Percentiles rank a stretch among this genome's conserved stretches.
Conservation (phyloP, 371 early-diverging fungal genomes). For the Rhizopus sp. region DNA sequence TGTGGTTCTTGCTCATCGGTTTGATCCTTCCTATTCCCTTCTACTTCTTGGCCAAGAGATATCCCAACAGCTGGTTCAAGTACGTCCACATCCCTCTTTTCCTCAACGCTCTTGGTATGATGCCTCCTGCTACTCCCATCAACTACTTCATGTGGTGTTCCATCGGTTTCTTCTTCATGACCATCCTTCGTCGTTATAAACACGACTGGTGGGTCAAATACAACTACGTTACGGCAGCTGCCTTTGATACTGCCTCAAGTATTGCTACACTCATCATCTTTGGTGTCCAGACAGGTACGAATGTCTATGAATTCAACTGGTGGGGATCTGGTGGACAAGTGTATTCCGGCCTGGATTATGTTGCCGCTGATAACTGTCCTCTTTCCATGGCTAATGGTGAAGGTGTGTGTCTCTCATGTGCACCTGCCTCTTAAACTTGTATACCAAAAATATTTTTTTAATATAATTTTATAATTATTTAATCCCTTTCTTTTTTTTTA, state of each 20-base stretch:
- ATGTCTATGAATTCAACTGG: slow-evolving; percentile 30
- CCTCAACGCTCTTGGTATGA: slow-evolving; percentile 65
- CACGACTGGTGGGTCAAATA: slow-evolving; percentile 71
- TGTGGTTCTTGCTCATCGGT: slow-evolving; percentile 69
- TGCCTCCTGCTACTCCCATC: slow-evolving; percentile 67
- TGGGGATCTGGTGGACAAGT: slow-evolving; percentile 39
- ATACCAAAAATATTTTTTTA: no score
- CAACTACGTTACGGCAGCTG: slow-evolving; percentile 76
- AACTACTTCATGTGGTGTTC: slow-evolving; percentile 66
- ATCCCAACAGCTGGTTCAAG: slow-evolving; percentile 57
- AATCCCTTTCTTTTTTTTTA: no score
- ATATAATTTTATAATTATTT: no score
- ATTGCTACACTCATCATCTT: slow-evolving; percentile 53
- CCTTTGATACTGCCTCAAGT: slow-evolving; percentile 71
- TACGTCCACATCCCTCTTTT: slow-evolving; percentile 67
- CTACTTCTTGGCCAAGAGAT: slow-evolving; percentile 48
- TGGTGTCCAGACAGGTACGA: slow-evolving; percentile 36
- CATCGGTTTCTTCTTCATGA: slow-evolving; percentile 71
- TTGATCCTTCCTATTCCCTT: slow-evolving; percentile 65
- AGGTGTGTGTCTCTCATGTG: slow-evolving; percentile 66
- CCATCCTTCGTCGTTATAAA: slow-evolving; percentile 50
- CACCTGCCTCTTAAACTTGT: slow-evolving; percentile 15
- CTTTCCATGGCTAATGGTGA: slow-evolving; percentile 27
- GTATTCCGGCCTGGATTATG: neutral
- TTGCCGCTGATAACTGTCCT: slow-evolving; percentile 38